Conservation (phyloP, 306 rosid genomes). For the Rosa multiflora region DNA sequence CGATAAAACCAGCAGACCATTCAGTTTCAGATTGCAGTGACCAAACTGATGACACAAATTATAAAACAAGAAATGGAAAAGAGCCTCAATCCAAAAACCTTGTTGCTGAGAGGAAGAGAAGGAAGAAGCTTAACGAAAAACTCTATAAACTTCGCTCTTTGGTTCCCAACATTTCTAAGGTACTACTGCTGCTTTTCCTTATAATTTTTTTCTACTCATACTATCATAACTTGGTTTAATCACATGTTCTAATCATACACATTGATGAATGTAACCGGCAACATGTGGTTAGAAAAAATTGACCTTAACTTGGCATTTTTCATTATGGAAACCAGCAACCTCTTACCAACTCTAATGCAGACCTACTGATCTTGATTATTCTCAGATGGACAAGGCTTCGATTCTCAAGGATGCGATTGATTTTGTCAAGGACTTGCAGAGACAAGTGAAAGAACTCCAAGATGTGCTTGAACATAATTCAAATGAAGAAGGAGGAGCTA, state of each 20-base stretch:
- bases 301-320: not conserved
- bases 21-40: slow-evolving; percentile 88
- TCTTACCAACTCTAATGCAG: slow-evolving; percentile 1
- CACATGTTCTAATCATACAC: not conserved
- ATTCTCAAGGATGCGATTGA: slow-evolving; percentile 93
- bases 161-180: slow-evolving; percentile 93
- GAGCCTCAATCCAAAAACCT: slow-evolving; percentile 83
- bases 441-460: slow-evolving; percentile 76
- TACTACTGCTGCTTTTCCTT: slow-evolving; percentile 7
- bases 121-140: slow-evolving; percentile 92
- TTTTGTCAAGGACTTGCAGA: slow-evolving; percentile 69
- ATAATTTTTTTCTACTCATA: not conserved
- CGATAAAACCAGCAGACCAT: slow-evolving; percentile 43
- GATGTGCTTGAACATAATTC: slow-evolving; percentile 84
- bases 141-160: slow-evolving; percentile 75
- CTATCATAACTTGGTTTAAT: not conserved
- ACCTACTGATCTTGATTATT: slow-evolving; percentile 1
- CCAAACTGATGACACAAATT: slow-evolving; percentile 70
- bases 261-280: not conserved
- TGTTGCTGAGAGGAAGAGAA: slow-evolving; percentile 82
- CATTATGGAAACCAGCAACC: not conserved
- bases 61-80: slow-evolving; percentile 60
- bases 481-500: slow-evolving; percentile 44
- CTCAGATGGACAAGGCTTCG: slow-evolving; percentile 78
- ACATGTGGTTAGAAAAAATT: not conserved